phyloP scores from a whole-genome alignment of 2,329 filamentous ascomycete genomes.

The Curvularia lunata region DNA sequence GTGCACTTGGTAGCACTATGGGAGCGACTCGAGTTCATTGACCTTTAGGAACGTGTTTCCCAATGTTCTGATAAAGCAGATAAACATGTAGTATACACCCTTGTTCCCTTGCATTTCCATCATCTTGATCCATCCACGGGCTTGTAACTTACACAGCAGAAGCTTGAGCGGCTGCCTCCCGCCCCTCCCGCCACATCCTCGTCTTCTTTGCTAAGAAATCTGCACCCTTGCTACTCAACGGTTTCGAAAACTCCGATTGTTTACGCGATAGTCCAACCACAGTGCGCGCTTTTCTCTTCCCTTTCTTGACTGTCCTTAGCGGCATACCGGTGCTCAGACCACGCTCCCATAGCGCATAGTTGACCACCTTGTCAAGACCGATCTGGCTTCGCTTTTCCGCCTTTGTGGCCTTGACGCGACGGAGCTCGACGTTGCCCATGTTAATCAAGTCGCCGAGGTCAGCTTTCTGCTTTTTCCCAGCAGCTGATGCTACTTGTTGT shows the following conservation, averaged over 20 bases:
- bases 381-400: constrained; percentile 74
- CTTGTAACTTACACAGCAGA: constrained; percentile 1
- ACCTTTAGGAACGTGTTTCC: not conserved
- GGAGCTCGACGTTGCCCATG: constrained; percentile 70
- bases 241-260: constrained; percentile 14
- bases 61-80: constrained; percentile 2
- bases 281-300: constrained; percentile 1
- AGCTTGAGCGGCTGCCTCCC: not conserved
- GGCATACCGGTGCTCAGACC: constrained; percentile 13
- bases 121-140: not conserved
- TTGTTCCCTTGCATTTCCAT: not conserved
- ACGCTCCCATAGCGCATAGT: constrained; percentile 64
- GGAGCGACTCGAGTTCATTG: not conserved
- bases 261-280: constrained; percentile 11
- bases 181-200: constrained; percentile 3
- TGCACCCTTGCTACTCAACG: constrained; percentile 18
- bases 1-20: not conserved
- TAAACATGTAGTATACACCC: constrained; percentile 8
- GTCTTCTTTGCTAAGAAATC: constrained; percentile 15
- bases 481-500: constrained; percentile 3
- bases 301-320: not conserved
- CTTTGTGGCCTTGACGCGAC: constrained; percentile 68
- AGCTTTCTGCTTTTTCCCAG: constrained; percentile 14
- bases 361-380: constrained; percentile 81
- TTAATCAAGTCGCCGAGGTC: constrained; percentile 36